Base-by-base conservation (phyloP, 169 alveolate genomes). In the Plasmodium vinckei region DNA sequence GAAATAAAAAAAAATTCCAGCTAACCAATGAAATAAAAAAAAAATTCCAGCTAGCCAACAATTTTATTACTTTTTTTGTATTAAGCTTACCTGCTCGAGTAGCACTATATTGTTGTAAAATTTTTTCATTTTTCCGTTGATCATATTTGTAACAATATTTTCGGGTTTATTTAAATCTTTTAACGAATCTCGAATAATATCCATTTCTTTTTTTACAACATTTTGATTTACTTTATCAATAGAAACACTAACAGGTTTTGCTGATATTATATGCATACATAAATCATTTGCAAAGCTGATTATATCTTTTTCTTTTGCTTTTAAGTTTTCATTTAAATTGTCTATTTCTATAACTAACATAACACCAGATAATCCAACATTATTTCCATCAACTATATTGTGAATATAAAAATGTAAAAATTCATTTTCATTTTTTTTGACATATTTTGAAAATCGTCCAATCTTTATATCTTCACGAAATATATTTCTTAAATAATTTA, bases 361-460 rank as follows among this genome's bases (percentile, higher is more conserved):
- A 47, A 79, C 89, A 1, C 89, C 89, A 2, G 82, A 79, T 39
- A 70, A 39, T 4, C 89, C 89, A 0, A 79, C 59, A 33, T 33
- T 33, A 47, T 79, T 42, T 17, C 46, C 82, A 10, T 61, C 72
- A 13, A 79, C 21, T 59, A 17, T 42, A 13, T 79, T 79, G 15
- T 79, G 89, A 21, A 79, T 79, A 60, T 79, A 79, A 27, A 19
- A 79, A 67, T 79, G 89, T 19, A 79, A 54, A 67, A 79, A 79
- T 13, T 79, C 84, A 27, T 79, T 65, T 59, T 53, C 65, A 54
- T 79, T 79, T 27, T 67, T 54, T 7, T 61, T 56, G 17, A 15
- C 23, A 56, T 79, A 79, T 67, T 67, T 65, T 56, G 69, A 13
- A 56, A 44, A 67, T 13, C 89, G 56, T 12, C 89, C 89, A 2